Percentiles rank a stretch among this genome's conserved stretches.
These are phyloP conservation scores for Psilocybe cyanescens DNA, from an alignment of 768 basidiomycete genomes.

Conservation along the genomic window DNA sequence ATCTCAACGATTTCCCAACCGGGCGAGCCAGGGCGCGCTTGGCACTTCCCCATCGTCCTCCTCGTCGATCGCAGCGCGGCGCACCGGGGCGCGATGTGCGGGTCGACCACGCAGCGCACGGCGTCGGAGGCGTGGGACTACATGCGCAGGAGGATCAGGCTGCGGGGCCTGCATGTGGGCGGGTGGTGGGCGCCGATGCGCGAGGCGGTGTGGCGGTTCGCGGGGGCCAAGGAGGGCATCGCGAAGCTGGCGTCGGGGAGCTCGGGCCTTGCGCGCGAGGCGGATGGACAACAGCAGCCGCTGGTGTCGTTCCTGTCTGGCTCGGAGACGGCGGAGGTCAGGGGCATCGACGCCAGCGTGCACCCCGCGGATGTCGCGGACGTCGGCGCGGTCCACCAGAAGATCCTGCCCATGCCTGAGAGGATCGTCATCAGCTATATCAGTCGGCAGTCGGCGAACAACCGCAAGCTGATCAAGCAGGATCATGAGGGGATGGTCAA, in stretches of 20 bases:
- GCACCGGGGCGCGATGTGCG: conserved; percentile 67
- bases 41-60: conserved; percentile 72
- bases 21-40: conserved; percentile 47
- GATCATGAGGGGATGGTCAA: conserved; percentile 60
- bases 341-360: conserved; percentile 10
- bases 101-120: conserved; percentile 67
- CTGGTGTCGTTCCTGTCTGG: conserved; percentile 11
- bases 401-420: conserved; percentile 42
- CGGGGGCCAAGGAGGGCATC: conserved; percentile 40
- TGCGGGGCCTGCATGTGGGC: conserved; percentile 45
- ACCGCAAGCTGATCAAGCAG: conserved; percentile 54
- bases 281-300: background rate
- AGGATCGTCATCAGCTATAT: conserved; percentile 75
- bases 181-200: conserved; percentile 85
- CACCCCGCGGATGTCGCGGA: conserved; percentile 12
- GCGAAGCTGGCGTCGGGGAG: background rate
- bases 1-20: conserved; percentile 26
- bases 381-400: conserved; percentile 30
- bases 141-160: conserved; percentile 40
- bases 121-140: conserved; percentile 69
- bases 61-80: conserved; percentile 79
- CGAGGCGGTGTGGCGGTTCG: conserved; percentile 66
- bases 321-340: conserved; percentile 15
- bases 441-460: conserved; percentile 57
- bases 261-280: background rate